Conservation (phyloP, 2,329 filamentous ascomycete genomes). For the Juglanconis oblonga region DNA sequence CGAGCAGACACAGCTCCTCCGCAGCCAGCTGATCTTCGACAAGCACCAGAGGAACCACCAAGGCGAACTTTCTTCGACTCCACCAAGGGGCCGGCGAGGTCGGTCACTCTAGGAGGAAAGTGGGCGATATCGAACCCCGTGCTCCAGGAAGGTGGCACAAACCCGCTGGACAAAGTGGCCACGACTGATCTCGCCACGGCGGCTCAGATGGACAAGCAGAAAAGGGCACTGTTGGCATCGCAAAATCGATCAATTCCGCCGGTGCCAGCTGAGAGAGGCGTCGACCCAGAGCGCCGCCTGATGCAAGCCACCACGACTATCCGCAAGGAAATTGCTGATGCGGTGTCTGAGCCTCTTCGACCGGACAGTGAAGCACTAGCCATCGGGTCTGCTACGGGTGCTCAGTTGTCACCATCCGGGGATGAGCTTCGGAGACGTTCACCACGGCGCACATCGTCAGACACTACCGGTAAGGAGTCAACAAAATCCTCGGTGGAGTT, state of each 20-base stretch:
- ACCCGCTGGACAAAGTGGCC: conserved; percentile 42
- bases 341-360: conserved; percentile 18
- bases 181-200: conserved; percentile 51
- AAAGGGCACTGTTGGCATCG: conserved; percentile 30
- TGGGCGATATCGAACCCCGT: conserved; percentile 50
- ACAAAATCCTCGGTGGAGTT: background rate
- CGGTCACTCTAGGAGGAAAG: conserved; percentile 32
- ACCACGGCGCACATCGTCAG: conserved; percentile 35
- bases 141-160: conserved; percentile 35
- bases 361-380: conserved; percentile 23
- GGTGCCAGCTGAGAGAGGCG: background rate
- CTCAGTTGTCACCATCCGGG: conserved; percentile 48
- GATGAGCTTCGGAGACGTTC: conserved; percentile 52
- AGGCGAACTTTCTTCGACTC: conserved; percentile 5
- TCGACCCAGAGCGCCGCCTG: conserved; percentile 29
- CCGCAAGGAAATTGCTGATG: conserved; percentile 35
- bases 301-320: conserved; percentile 34
- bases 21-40: background rate
- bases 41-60: conserved; percentile 3
- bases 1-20: conserved; percentile 28
- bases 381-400: conserved; percentile 41
- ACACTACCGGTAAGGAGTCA: background rate
- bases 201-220: conserved; percentile 42
- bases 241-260: background rate
- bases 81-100: background rate